phyloP scores from a whole-genome alignment of 441 rosid species.

The Macaranga tanarius region DNA sequence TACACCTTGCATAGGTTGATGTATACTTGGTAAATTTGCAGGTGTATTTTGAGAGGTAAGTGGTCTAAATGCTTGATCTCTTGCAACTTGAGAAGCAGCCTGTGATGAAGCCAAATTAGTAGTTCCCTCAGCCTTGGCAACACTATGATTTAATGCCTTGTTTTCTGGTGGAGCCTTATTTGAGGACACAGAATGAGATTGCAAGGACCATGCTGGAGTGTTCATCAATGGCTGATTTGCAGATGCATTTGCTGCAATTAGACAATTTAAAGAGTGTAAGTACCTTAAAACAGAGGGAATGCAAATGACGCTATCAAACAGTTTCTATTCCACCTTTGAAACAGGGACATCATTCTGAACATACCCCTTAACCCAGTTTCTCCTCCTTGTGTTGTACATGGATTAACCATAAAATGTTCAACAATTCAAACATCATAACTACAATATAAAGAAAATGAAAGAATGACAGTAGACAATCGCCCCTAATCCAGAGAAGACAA shows the following conservation, averaged over 20 bases:
- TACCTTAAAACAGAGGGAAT: background rate
- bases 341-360: background rate
- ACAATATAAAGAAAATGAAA: background rate
- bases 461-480: background rate
- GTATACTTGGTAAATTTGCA: constrained; percentile 44
- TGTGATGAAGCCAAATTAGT: constrained; percentile 34
- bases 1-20: constrained; percentile 62
- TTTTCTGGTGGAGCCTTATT: constrained; percentile 48
- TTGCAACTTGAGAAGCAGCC: constrained; percentile 42
- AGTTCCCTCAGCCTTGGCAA: constrained; percentile 46
- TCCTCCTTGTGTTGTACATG: background rate
- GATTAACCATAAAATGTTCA: background rate
- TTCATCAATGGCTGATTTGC: constrained; percentile 47
- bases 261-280: constrained; percentile 14
- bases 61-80: constrained; percentile 68
- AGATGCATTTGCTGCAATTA: constrained; percentile 58
- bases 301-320: background rate
- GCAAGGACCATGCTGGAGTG: constrained; percentile 71
- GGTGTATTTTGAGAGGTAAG: constrained; percentile 50
- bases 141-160: constrained; percentile 48
- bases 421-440: background rate
- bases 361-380: background rate
- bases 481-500: background rate
- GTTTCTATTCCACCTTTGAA: background rate
- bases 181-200: constrained; percentile 50